Percentiles rank a stretch among this genome's conserved stretches.
Conservation (phyloP, 495 filamentous ascomycete species). For the Hypoxylon subgilvum region DNA sequence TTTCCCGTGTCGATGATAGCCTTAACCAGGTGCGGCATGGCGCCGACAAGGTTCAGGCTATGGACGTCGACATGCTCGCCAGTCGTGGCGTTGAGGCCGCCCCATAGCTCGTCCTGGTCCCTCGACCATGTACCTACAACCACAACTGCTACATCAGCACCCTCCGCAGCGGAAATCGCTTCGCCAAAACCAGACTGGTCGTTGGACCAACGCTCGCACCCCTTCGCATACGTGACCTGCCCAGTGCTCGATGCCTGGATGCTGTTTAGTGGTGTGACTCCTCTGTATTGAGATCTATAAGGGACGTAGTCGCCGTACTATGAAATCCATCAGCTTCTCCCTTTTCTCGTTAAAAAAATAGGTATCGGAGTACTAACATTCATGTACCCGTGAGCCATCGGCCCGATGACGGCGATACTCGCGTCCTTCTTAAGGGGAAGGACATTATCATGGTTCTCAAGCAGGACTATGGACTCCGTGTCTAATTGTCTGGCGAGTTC, state of each 20-base stretch:
- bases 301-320: slow-evolving; percentile 74
- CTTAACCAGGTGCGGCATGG: slow-evolving; percentile 67
- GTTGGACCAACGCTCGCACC: slow-evolving; percentile 75
- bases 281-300: slow-evolving; percentile 62
- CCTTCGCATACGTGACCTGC: slow-evolving; percentile 67
- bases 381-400: slow-evolving; percentile 73
- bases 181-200: slow-evolving; percentile 67
- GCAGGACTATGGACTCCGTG: slow-evolving; percentile 70
- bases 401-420: slow-evolving; percentile 73
- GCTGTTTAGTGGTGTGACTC: slow-evolving; percentile 70
- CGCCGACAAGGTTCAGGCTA: slow-evolving; percentile 69
- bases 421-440: slow-evolving; percentile 66
- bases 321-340: slow-evolving; percentile 12
- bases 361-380: slow-evolving; percentile 58
- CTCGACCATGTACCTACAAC: slow-evolving; percentile 76
- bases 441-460: slow-evolving; percentile 68
- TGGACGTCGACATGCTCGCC: slow-evolving; percentile 73
- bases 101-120: slow-evolving; percentile 71
- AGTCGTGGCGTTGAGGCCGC: slow-evolving; percentile 70
- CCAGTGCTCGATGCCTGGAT: slow-evolving; percentile 64
- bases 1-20: slow-evolving; percentile 69
- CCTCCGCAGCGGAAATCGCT: slow-evolving; percentile 66
- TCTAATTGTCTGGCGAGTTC: slow-evolving; percentile 66
- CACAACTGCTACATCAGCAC: slow-evolving; percentile 72
- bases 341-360: neutral